Conservation (phyloP, 495 filamentous ascomycete species). For the Penicillium macrosclerotiorum region DNA sequence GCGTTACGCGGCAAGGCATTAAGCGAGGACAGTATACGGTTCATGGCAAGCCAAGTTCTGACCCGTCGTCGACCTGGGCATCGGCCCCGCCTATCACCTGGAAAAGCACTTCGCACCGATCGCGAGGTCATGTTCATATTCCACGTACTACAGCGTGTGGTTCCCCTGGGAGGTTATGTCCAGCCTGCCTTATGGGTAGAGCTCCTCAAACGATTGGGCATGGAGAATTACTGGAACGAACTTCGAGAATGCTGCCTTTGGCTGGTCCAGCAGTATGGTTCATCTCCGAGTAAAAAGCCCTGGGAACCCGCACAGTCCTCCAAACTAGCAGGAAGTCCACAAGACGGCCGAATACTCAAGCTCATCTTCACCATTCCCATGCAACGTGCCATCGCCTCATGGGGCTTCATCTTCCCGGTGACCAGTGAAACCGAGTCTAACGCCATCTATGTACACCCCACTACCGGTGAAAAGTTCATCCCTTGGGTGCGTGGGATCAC, state of each 20-base stretch:
- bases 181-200: conserved; percentile 39
- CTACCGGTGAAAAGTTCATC: conserved; percentile 19
- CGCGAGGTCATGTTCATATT: conserved; percentile 36
- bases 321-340: neutral
- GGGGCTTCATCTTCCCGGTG: conserved; percentile 52
- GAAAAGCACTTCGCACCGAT: conserved; percentile 10
- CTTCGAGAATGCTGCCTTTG: conserved; percentile 41
- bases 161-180: conserved; percentile 29
- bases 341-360: conserved; percentile 28
- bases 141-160: conserved; percentile 34
- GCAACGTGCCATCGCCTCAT: conserved; percentile 54
- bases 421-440: conserved; percentile 16
- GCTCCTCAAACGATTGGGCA: conserved; percentile 41
- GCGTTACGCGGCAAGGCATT: conserved; percentile 25
- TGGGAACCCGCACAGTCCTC: neutral
- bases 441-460: conserved; percentile 8
- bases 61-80: conserved; percentile 29
- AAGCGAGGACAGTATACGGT: conserved; percentile 32
- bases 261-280: conserved; percentile 38
- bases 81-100: conserved; percentile 13
- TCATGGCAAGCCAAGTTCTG: conserved; percentile 35
- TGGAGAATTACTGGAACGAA: conserved; percentile 34
- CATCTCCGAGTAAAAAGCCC: neutral
- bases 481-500: conserved; percentile 50
- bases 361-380: conserved; percentile 45